Base-by-base conservation (phyloP, 2,329 filamentous ascomycete species). In the Penicillium brasilianum region DNA sequence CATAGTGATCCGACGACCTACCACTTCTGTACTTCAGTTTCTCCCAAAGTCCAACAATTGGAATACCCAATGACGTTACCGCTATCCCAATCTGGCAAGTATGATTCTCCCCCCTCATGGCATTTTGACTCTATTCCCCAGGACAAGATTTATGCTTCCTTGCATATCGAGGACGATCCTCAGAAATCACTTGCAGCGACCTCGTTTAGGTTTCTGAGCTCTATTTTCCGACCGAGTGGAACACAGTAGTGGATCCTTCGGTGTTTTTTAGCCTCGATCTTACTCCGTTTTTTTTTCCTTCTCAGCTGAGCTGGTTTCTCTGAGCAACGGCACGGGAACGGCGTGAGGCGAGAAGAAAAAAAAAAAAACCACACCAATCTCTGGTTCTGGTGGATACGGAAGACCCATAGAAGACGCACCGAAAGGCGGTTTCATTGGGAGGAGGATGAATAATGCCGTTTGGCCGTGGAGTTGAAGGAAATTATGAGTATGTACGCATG, bases 171-270 rank as follows among this genome's bases (percentile, higher is more conserved):
- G 51, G 57, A 28, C 55, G 59, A 65, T 62, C 62, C 52, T 59
- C 9, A 57, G 36, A 18, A 53, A 71, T 70, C 65, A 70, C 68
- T 66, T 70, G 66, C 66, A 67, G 61, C 50, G 37, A 55, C n/a
- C 62, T 66, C 64, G 58, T 64, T 63, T 54, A 44, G 49, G 49
- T 66, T 61, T 61, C 62, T 63, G 63, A 70, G 61, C 68, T 72
- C 66, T 65, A 71, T 71, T 74, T 73, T 70, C 72, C 72, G 73
- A 73, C 61, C 57, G 22, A 63, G 71, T 72, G 71, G 69, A 71
- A 68, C 58, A 10, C 54, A 34, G 30, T 20, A 68, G 72, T 72
- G 71, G 71, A 69, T 66, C 59, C 58, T 57, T 18, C 20, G 49
- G 37, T 39, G 25, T 50, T 59, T 57, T 62, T 72, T 72, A 70